phyloP scores from a whole-genome alignment of 768 basidiomycete genomes.

The Rhodotorula sphaerocarpa region DNA sequence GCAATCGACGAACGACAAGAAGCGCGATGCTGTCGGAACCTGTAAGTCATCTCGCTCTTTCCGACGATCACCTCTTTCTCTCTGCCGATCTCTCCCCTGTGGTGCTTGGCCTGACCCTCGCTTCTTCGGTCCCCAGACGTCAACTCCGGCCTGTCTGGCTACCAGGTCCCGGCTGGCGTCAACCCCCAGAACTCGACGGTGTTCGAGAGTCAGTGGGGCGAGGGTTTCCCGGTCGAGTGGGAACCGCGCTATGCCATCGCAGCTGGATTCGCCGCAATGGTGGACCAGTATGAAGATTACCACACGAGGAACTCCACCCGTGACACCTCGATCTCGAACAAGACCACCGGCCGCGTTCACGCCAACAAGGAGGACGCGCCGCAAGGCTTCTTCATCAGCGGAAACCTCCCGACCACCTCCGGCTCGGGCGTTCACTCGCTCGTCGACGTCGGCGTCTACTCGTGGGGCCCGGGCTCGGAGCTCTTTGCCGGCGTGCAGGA shows the following conservation, averaged over 20 bases:
- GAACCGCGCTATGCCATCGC: conserved; percentile 44
- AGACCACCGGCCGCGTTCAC: conserved; percentile 21
- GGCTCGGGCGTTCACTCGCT: conserved; percentile 45
- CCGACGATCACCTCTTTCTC: neutral
- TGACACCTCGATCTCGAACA: conserved; percentile 23
- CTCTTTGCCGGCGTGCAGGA: conserved; percentile 40
- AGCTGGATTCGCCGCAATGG: conserved; percentile 33
- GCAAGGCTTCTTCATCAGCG: conserved; percentile 43
- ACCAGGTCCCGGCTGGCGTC: conserved; percentile 41
- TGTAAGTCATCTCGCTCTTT: conserved; percentile 15
- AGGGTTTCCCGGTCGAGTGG: conserved; percentile 45
- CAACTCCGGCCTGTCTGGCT: conserved; percentile 43
- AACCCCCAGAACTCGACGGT: conserved; percentile 39
- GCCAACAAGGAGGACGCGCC: conserved; percentile 42
- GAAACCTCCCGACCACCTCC: conserved; percentile 38
- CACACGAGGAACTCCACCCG: conserved; percentile 28
- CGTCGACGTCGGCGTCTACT: conserved; percentile 43
- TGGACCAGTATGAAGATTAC: conserved; percentile 41
- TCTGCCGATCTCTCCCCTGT: neutral
- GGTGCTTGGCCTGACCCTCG: no score
- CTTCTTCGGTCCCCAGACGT: conserved; percentile 25
- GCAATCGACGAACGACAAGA: conserved; percentile 40
- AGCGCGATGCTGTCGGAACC: conserved; percentile 44
- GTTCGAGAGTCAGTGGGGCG: conserved; percentile 38
- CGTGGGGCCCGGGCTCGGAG: conserved; percentile 42